Evolutionary conservation across 371 early-diverging fungal species (phyloP), one percentile per base, ranked within the genome.

Genomic region (Zopfochytrium polystomum): DNA sequence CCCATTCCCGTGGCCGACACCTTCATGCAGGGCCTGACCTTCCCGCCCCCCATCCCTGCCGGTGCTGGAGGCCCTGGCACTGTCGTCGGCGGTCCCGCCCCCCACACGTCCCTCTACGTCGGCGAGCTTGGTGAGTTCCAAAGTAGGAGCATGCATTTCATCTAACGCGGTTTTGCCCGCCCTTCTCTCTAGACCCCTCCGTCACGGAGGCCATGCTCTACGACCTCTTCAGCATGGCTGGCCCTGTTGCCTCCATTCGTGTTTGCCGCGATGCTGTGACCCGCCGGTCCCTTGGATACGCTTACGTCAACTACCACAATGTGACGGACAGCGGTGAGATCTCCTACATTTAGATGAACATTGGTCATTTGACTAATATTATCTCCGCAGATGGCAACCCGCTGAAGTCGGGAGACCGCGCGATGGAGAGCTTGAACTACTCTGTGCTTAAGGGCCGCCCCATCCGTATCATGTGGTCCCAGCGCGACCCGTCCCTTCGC

Each of bases 391-490:
- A 2, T 18, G 6, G 6, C 3, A 15, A 11, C 22, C 18, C 22
- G 0, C 3, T 34, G 51, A 38, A 38, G 18, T 45, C 44, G 38
- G 33, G 56, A 63, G 93, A 95, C 75, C 86, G 91, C 68, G 98
- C 98, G 58, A 79, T 96, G 68, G 95, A 96, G 69, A 75, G 83
- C 60, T 81, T 98, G 62, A 98, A 98, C 89, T 96, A 95, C 83
- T 88, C 92, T 54, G 77, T 84, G 74, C 86, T 98, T 75, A 93
- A 92, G 85, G 93, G 90, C 65, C 86, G 87, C 67, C 85, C 94
- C 52, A 95, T 96, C 81, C 93, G 98, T 66, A 95, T 98, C 78
- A 98, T 98, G 98, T 98, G 96, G 96, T 93, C 94, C 57, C 95
- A 98, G 85, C 90, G 98, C 63, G 96, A 98, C 81, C 98, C 98